Evolutionary conservation across 805 yeast species (phyloP).

Genomic region (Middelhovenomyces tepae): DNA sequence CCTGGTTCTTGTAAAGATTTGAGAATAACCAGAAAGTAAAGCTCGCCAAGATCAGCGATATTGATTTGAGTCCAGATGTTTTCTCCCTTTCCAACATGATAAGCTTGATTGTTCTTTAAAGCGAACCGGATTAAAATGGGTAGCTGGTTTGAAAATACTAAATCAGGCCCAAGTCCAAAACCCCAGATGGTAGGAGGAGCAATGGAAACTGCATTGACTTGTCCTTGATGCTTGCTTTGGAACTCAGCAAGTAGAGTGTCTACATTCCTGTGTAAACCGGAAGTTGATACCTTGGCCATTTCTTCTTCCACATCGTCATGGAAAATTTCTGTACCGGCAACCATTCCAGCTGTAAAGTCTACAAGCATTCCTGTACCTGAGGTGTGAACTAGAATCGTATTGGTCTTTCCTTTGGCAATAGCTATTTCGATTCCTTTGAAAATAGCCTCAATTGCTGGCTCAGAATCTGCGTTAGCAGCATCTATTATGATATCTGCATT

Average conservation of each 20-base stretch:
- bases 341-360: conserved; percentile 10
- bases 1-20: conserved; percentile 8
- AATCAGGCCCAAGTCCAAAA: conserved; percentile 15
- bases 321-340: conserved; percentile 5
- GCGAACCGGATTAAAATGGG: conserved; percentile 10
- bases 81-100: conserved; percentile 10
- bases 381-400: conserved; percentile 13
- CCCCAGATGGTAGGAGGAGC: conserved; percentile 20
- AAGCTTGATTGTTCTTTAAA: conserved; percentile 10
- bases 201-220: conserved; percentile 9
- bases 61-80: conserved; percentile 14
- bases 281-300: conserved; percentile 10
- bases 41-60: conserved; percentile 13
- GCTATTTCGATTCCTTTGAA: conserved; percentile 9
- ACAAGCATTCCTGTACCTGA: conserved; percentile 13
- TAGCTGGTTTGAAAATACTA: conserved; percentile 10
- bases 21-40: conserved; percentile 7
- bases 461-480: conserved; percentile 12
- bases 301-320: conserved; percentile 11
- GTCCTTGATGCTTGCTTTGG: conserved; percentile 6
- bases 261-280: conserved; percentile 14
- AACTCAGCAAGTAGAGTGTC: conserved; percentile 9
- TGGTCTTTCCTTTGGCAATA: conserved; percentile 8
- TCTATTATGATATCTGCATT: conserved; percentile 10
- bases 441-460: conserved; percentile 8